Evolutionary conservation across 2,329 filamentous ascomycete species (phyloP).

Genomic region (Penicillium sp.): DNA sequence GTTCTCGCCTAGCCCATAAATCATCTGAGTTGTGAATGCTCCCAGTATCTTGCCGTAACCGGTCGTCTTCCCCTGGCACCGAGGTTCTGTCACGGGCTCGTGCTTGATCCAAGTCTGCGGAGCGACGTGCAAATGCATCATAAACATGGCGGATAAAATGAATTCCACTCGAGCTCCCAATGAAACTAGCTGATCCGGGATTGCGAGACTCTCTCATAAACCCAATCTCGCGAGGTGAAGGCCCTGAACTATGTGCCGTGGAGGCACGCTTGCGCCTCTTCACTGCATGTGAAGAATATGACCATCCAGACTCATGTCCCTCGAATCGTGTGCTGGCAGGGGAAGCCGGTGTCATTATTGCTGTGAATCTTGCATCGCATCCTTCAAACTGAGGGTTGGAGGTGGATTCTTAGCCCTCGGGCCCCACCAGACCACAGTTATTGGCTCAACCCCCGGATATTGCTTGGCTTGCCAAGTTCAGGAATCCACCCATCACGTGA

Average conservation of each 20-base stretch:
- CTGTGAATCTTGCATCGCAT: slow-evolving; percentile 3
- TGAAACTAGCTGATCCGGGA: slow-evolving; percentile 51
- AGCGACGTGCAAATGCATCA: slow-evolving; percentile 44
- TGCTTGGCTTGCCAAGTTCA: too few relatives aligned
- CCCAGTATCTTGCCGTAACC: slow-evolving; percentile 29
- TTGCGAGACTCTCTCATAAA: slow-evolving; percentile 52
- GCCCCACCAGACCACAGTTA: not conserved
- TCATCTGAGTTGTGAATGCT: slow-evolving; percentile 41
- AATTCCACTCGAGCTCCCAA: slow-evolving; percentile 58
- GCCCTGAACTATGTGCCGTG: slow-evolving; percentile 13
- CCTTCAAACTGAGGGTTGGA: not conserved
- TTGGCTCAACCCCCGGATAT: too few relatives aligned
- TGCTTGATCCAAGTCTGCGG: slow-evolving; percentile 28
- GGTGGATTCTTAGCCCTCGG: not conserved
- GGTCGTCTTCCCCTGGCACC: slow-evolving; percentile 58
- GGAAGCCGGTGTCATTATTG: slow-evolving; percentile 17
- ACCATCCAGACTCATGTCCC: slow-evolving; percentile 17
- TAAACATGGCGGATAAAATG: slow-evolving; percentile 57
- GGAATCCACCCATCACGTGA: slow-evolving; percentile 11
- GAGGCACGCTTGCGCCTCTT: slow-evolving; percentile 30
- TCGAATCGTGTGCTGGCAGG: slow-evolving; percentile 14
- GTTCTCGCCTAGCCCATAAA: slow-evolving; percentile 18
- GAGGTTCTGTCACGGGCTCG: slow-evolving; percentile 40
- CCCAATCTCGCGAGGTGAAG: slow-evolving; percentile 43
- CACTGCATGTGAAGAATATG: slow-evolving; percentile 19